Base-by-base conservation (phyloP, 176 grass and related monocot genomes). In the Cocos nucifera region DNA sequence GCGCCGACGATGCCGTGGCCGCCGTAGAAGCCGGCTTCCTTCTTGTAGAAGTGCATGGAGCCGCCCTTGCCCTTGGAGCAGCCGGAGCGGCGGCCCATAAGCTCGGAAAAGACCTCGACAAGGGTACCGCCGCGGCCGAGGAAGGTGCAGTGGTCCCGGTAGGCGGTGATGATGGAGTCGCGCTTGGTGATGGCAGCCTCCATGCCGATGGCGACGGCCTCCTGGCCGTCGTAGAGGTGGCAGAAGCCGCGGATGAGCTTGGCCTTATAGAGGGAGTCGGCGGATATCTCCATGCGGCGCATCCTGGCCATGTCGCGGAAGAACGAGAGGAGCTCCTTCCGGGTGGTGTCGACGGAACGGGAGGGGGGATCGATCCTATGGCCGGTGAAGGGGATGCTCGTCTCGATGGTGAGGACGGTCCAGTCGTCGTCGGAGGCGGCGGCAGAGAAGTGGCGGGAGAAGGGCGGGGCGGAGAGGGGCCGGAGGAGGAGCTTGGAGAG, bases 221-320 rank as follows among this genome's bases (percentile, higher is more conserved):
- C 92, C 61, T 96, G 86, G 0, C 86, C 92, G 56, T 96, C 92
- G 80, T 96, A 96, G 27, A 96, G 86, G 71, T 96, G 92, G 78
- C 91, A 96, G 80, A 96, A 96, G 3, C 91, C 91, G 2, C 83
- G 83, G 80, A 96, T 90, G 17, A 96, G 91, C 86, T 96, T 96
- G 0, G 86, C 72, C 73, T 96, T 96, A 86, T 96, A 96, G 50
- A 96, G 91, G 0, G 91, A 96, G 64, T 96, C 91, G 3, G 91
- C 91, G 4, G 91, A 78, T 75, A 90, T 85, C 83, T 96, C 91
- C n/a, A 39, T 19, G 22, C 91, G 86, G 0, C 91, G 91, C 91
- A 96, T 96, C 0, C 77, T 17, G 4, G 83, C 14, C 91, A 96
- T 96, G 69, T 74, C 58, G 69, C 54, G 80, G 78, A 85, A 96